Base-by-base conservation (phyloP, 176 grass and related monocot genomes). In the Panicum miliaceum region DNA sequence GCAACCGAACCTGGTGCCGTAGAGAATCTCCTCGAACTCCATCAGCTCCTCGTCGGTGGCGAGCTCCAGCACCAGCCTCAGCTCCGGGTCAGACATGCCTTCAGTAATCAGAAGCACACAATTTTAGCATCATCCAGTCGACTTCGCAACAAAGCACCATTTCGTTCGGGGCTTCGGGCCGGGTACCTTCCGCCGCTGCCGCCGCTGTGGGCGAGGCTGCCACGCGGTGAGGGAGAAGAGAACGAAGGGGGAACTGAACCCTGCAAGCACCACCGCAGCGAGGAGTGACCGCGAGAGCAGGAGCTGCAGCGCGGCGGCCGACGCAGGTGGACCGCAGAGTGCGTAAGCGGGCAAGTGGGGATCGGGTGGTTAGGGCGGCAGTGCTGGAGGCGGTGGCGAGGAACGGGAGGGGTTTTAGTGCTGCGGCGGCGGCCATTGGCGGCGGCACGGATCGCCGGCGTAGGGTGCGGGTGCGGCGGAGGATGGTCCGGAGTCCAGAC, bases 21-120 rank as follows among this genome's bases (percentile, higher is more conserved):
- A 98, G 40, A 98, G 93, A 85, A 98, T 98, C 22, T 84, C 83
- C 74, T 98, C 89, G 4, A 98, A 52, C 77, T 98, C 96, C 79
- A 92, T 46, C 83, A 98, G 79, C 81, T 98, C 96, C 20, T 88
- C 85, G 11, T 95, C 80, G 5, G 91, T 92, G 5, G 96, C 96
- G 9, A 98, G 87, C 68, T 98, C 96, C 35, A 98, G 91, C 80
- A 98, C 96, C 75, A 89, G 34, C 81, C 93, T 91, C 76, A 98
- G 87, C 63, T 98, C 91, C 53, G 93, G 93, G 60, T 98, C 96
- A 51, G 89, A 98, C 82, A 85, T 87, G 40, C 75, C 89, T 93
- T 84, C 73, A 67, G 57, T 63, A 79, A 20, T 74, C 80, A 76
- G 29, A 84, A 22, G 41, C 73, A 56, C 19, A 58, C 0, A 47